Evolutionary conservation across 176 grass and related monocot genomes (phyloP).

Genomic region (Olyra latifolia): DNA sequence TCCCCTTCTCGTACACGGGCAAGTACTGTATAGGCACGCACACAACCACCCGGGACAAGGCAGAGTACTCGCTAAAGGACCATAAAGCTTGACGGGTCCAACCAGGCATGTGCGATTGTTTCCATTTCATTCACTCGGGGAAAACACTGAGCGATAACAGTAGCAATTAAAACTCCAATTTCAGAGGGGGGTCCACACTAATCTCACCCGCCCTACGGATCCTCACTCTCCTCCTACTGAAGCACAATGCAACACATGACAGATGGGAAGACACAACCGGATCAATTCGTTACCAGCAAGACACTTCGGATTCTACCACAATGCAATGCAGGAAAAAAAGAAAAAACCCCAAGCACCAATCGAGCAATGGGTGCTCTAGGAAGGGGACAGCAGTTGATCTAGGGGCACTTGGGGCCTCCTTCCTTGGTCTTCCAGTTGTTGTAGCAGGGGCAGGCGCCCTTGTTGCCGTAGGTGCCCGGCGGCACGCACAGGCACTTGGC

Average conservation of each 20-base stretch:
- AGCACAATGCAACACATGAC: no score
- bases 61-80: background rate
- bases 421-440: slow-evolving; percentile 74
- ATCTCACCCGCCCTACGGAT: background rate
- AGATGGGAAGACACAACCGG: no score
- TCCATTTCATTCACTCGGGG: background rate
- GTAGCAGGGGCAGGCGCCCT: slow-evolving; percentile 61
- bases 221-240: background rate
- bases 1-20: no score
- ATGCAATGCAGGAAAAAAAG: background rate
- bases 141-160: background rate
- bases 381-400: background rate
- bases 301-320: no score
- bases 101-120: background rate
- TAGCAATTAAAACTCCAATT: no score
- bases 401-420: slow-evolving; percentile 51
- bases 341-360: background rate
- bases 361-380: background rate
- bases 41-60: background rate
- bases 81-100: background rate
- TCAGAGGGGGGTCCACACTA: background rate
- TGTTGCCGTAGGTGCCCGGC: slow-evolving; percentile 60
- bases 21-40: background rate
- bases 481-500: slow-evolving; percentile 62
- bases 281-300: no score